Base-by-base conservation (phyloP, 2,329 filamentous ascomycete genomes). In the Monilinia fructigena region DNA sequence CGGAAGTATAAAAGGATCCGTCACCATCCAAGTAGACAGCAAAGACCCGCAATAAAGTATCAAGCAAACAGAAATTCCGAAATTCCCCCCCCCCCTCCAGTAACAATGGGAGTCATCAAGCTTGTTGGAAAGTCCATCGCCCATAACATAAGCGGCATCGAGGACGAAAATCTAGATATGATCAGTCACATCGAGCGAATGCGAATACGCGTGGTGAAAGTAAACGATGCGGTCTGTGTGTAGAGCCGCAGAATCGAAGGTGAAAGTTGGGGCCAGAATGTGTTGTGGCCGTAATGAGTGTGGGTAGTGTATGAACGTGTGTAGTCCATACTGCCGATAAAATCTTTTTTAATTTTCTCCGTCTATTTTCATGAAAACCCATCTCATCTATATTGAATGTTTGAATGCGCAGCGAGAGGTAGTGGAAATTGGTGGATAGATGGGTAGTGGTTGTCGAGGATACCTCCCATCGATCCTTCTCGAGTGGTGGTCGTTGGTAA, bases 271-370 rank as follows among this genome's bases (percentile, higher is more conserved):
- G 58, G 58, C 58, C 45, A 50, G 18, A 20, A 0, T 40, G 45
- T 26, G 7, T 52, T 11, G 16, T 61, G 58, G 23, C 58, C 45
- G 31, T 38, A 61, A 50, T 50, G 58, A 61, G 50, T 61, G 58
- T 61, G 7, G 7, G 45, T 61, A 42, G 28, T 26, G 45, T 61
- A 31, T 61, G 45, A 28, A 20, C 38, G 45, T 35, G n/a, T 50
- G 31, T 23, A 5, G 45, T 40, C 5, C n/a, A 50, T 40, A 61
- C 31, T 38, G n/a, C 58, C n/a, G 28, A 14, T 18, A 40, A 52
- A 50, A 61, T 50, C 31, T 38, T 50, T 61, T 61, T 12, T 45
- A 12, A 38, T 23, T 60, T 38, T 60, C 12, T 35, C 7, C 23
- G 42, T 60, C 45, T 50, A 50, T 38, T 60, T 60, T 60, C n/a